Evolutionary conservation across 768 basidiomycete species (phyloP), one percentile per base, ranked within the genome.

Genomic region (Crepidotus variabilis): DNA sequence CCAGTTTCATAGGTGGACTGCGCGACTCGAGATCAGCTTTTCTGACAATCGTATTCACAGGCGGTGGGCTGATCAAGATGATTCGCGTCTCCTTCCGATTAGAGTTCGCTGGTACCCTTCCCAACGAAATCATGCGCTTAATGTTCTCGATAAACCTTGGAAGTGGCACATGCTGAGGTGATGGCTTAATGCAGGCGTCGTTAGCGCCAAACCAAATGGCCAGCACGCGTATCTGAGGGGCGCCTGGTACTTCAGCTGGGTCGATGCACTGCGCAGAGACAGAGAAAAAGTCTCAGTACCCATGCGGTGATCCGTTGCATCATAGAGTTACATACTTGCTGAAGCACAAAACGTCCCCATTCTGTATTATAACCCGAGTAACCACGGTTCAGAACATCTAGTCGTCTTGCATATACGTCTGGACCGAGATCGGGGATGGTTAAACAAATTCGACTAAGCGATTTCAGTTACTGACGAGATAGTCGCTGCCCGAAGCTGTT

Each of bases 131-230:
- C 63, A 95, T 82, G 24, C 75, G 69, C 49, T 68, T 68, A 46
- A 96, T 72, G 66, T 94, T 94, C 50, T 71, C 67, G 33, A 73
- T 78, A 76, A 84, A 96, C 49, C 75, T 74, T 18, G 75, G 69
- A 23, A 90, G 71, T 2, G 92, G 87, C 46, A 95, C 88, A 65
- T 93, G 88, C 65, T 96, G 94, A 14, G 76, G 71, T 18, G 79
- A 84, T 0, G 80, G 81, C 24, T 72, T 69, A 50, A 90, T 75
- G 61, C 81, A 83, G 6, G 94, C 83, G 68, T 98, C 94, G 71
- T 98, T 98, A 14, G 87, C 86, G 49, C 94, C 94, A 58, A 91
- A 90, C 92, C 92, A 97, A 65, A 96, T 84, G 6, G 83, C 83
- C 57, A 95, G 75, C n/a, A 95, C 69, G 43, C 82, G 83, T 34